A percentile compares a stretch with the other conserved stretches of the same genome.
Conservation (phyloP, 116 monocot species). For the Trichopus zeylanicus region DNA sequence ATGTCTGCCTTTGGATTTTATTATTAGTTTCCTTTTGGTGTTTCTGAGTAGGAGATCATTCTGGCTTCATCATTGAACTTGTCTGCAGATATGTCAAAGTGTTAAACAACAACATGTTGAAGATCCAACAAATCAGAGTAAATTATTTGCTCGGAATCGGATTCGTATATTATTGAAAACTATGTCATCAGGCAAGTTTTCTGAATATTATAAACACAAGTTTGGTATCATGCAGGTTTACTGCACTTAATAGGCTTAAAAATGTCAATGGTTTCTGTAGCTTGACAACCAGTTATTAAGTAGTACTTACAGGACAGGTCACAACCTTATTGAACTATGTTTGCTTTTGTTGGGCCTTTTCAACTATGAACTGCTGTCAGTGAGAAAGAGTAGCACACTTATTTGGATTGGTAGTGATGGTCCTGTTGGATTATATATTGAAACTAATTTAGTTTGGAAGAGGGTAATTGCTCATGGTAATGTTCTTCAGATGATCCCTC, state of each 20-base stretch:
- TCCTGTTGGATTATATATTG: too few species aligned
- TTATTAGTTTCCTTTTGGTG: background rate
- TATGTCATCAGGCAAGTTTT: constrained; percentile 33
- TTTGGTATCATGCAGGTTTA: background rate
- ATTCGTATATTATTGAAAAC: constrained; percentile 58
- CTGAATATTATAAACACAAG: background rate
- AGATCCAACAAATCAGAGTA: constrained; percentile 87
- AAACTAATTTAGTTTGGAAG: too few species aligned
- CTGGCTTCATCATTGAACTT: background rate
- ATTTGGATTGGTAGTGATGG: too few species aligned
- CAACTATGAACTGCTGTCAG: too few species aligned
- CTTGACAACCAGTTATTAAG: background rate
- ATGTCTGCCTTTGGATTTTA: background rate
- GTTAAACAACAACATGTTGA: constrained; percentile 69
- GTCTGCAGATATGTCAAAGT: constrained; percentile 65
- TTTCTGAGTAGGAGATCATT: background rate
- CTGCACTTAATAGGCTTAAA: background rate
- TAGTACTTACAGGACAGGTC: too few species aligned
- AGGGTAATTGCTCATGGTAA: too few species aligned
- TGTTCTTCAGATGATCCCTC: too few species aligned
- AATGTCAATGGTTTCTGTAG: background rate
- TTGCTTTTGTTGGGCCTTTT: too few species aligned
- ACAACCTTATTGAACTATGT: too few species aligned
- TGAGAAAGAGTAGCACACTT: too few species aligned
- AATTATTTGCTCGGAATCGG: constrained; percentile 73